Conservation (phyloP, 306 rosid genomes). For the Quercus engelmannii region DNA sequence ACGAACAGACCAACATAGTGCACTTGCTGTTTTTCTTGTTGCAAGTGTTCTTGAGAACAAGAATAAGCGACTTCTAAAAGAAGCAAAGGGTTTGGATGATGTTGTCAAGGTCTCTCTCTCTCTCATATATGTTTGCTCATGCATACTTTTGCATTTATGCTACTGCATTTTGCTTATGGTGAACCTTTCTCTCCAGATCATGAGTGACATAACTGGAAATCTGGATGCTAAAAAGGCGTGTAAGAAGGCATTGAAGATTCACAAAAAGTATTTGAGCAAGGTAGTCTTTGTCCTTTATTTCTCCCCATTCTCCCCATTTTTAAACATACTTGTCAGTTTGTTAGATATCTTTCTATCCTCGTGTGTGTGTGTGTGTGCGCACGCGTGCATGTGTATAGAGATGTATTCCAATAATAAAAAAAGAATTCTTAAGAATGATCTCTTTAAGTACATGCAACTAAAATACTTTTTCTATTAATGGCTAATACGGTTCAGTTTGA, state of each 20-base stretch:
- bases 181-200: constrained; percentile 51
- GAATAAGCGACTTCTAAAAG: constrained; percentile 66
- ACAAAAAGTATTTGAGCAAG: constrained; percentile 82
- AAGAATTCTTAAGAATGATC: not conserved
- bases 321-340: not conserved
- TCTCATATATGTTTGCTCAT: not conserved
- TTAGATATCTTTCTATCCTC: not conserved
- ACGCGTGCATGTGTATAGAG: too few relatives aligned
- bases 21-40: constrained; percentile 77
- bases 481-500: too few relatives aligned
- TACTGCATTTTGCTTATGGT: constrained; percentile 19
- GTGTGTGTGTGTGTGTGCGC: too few relatives aligned
- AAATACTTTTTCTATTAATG: not conserved
- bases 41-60: constrained; percentile 85
- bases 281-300: constrained; percentile 32
- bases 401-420: too few relatives aligned
- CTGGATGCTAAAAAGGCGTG: constrained; percentile 89
- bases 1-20: constrained; percentile 38
- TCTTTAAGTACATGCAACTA: not conserved
- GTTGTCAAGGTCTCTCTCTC: constrained; percentile 60
- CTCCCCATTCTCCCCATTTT: not conserved
- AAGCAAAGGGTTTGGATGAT: constrained; percentile 93
- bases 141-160: constrained; percentile 4
- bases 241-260: constrained; percentile 75
- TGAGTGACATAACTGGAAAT: constrained; percentile 65